phyloP scores from a whole-genome alignment of 257 asterid species.

The Ehretia macrophylla region DNA sequence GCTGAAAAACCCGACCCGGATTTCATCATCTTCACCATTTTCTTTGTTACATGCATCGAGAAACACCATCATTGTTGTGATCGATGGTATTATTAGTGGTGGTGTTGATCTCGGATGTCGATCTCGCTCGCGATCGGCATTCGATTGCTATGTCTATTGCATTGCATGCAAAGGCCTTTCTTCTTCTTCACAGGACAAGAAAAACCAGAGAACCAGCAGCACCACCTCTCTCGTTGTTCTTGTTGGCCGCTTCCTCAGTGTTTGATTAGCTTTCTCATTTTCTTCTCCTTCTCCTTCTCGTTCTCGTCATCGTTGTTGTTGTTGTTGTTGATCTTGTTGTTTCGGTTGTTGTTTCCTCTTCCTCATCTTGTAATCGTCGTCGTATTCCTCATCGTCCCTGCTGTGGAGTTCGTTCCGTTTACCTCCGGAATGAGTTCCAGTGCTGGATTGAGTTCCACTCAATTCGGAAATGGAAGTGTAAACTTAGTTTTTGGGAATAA shows the following conservation, averaged over 20 bases:
- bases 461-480: slow-evolving; percentile 13
- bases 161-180: slow-evolving; percentile 24
- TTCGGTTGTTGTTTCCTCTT: slow-evolving; percentile 19
- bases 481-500: slow-evolving; percentile 4
- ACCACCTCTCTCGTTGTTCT: background rate
- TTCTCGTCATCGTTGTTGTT: slow-evolving; percentile 2
- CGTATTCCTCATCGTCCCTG: slow-evolving; percentile 5
- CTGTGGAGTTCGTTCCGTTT: slow-evolving; percentile 11
- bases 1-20: background rate
- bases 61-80: too few relatives aligned
- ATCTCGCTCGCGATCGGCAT: slow-evolving; percentile 32
- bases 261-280: slow-evolving; percentile 5
- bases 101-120: slow-evolving; percentile 33
- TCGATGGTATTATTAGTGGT: slow-evolving; percentile 8
- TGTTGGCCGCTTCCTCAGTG: background rate
- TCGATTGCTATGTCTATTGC: slow-evolving; percentile 20
- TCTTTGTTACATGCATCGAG: too few relatives aligned
- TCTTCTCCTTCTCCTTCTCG: slow-evolving; percentile 9
- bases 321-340: slow-evolving; percentile 9
- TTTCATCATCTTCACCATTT: too few relatives aligned
- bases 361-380: slow-evolving; percentile 3
- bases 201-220: background rate
- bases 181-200: slow-evolving; percentile 20
- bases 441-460: slow-evolving; percentile 25
- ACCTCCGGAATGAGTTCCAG: slow-evolving; percentile 38